A percentile compares a stretch with the other conserved stretches of the same genome.
Evolutionary conservation across 306 rosid genomes (phyloP).

Genomic region (Sindora glabra): DNA sequence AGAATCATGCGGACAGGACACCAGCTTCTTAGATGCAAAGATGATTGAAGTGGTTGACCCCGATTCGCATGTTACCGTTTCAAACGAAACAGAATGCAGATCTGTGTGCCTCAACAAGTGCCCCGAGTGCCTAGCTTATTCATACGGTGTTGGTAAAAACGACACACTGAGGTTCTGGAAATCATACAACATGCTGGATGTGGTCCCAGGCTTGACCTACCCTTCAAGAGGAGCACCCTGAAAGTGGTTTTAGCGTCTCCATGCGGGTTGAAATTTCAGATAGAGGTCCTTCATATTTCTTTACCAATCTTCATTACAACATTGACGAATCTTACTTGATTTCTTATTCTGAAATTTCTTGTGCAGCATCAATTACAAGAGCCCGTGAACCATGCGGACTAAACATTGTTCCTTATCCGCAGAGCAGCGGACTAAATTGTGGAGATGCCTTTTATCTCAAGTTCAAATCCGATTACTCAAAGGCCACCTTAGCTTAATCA

Average conservation of each 20-base stretch:
- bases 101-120: background rate
- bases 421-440: conserved; percentile 28
- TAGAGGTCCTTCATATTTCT: too few relatives aligned
- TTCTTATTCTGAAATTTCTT: too few relatives aligned
- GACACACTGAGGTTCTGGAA: too few relatives aligned
- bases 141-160: too few relatives aligned
- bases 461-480: conserved; percentile 7
- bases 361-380: conserved; percentile 24
- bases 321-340: too few relatives aligned
- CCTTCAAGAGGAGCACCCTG: conserved; percentile 11
- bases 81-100: conserved; percentile 17
- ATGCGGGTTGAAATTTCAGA: conserved; percentile 9
- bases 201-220: conserved; percentile 14
- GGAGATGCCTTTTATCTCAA: conserved; percentile 33
- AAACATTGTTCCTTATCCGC: conserved; percentile 39
- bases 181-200: background rate
- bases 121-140: conserved; percentile 27
- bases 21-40: conserved; percentile 12
- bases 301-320: too few relatives aligned
- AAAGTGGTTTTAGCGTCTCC: background rate
- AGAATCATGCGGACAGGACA: background rate
- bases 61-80: too few relatives aligned
- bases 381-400: conserved; percentile 40
- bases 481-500: conserved; percentile 16
- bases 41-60: background rate